Base-by-base conservation (phyloP, 1,284 basidiomycete species). In the Pascua sp. region DNA sequence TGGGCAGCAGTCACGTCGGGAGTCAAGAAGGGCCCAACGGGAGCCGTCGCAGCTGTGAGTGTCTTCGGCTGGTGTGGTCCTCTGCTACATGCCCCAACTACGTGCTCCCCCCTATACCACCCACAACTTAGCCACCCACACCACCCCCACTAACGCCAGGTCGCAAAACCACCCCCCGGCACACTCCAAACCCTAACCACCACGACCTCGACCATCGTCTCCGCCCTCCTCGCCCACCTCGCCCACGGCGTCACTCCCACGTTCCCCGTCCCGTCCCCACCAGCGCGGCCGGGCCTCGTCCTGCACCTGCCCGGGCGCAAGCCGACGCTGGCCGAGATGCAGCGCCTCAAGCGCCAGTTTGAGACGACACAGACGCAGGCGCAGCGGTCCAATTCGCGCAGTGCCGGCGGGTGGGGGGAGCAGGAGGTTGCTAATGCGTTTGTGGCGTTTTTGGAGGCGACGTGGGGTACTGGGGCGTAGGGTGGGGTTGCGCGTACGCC, bases 341-440 rank as follows among this genome's bases (percentile, higher is more conserved):
- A 93, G 71, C 81, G 92, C 32, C 79, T 88, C 50, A 95, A 94
- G 72, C 81, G 92, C 47, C 90, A 93, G 69, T 96, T 93, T 69
- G 87, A 94, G 40, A 84, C 83, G 1, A 82, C 89, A 42, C 90
- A 94, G 73, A 90, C 88, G 69, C 90, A 90, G 66, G 89, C 89
- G n/a, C 86, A 91, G 60, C 88, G 86, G 9, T 82, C 89, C 5
- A 88, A 89, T 16, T 86, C 87, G n/a, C 86, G 84, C 12, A 89
- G 90, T 63, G 88, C 86, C 55, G 88, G 89, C 0, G 85, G 86
- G 62, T 92, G 90, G 87, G 82, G 81, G 52, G 89, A 89, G 70
- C 81, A 82, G 59, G 85, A 83, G 58, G 83, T 95, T 11, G 86
- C 84, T 10, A 68, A 77, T 13, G 88, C 88, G 66, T 95, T 94